These are phyloP conservation scores for Laguncularia racemosa DNA, from an alignment of 345 rosid genomes.

Conservation along the genomic window DNA sequence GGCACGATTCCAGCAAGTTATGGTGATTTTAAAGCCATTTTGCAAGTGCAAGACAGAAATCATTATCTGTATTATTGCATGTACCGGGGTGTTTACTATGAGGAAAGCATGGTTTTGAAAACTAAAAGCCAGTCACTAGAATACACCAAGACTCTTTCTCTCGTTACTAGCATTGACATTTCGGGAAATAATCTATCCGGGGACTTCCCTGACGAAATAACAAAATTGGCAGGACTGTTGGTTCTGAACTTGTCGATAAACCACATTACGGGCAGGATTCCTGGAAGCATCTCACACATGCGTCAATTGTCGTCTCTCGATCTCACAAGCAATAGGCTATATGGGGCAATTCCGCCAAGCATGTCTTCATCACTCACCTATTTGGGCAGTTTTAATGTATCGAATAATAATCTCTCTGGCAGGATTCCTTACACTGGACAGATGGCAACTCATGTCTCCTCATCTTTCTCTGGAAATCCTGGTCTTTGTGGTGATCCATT, in stretches of 20 bases:
- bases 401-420: conserved; percentile 26
- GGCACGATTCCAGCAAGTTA: conserved; percentile 29
- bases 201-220: conserved; percentile 24
- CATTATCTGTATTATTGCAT: conserved; percentile 24
- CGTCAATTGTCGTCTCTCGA: conserved; percentile 36
- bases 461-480: conserved; percentile 28
- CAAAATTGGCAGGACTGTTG: conserved; percentile 25
- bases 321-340: conserved; percentile 35
- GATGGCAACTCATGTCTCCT: conserved; percentile 22
- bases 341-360: conserved; percentile 33
- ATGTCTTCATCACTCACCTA: conserved; percentile 24
- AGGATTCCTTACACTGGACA: conserved; percentile 28
- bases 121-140: conserved; percentile 16
- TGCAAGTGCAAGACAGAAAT: conserved; percentile 13
- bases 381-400: conserved; percentile 28
- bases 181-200: conserved; percentile 30
- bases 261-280: conserved; percentile 21
- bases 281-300: conserved; percentile 26
- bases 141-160: conserved; percentile 38
- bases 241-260: conserved; percentile 33
- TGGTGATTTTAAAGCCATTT: conserved; percentile 33
- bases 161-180: conserved; percentile 37
- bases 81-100: conserved; percentile 20
- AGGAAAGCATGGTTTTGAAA: conserved; percentile 27
- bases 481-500: conserved; percentile 39